A percentile compares a stretch with the other conserved stretches of the same genome.
Conservation (phyloP, 176 grass and related monocot species). For the Urochloa ruziziensis region DNA sequence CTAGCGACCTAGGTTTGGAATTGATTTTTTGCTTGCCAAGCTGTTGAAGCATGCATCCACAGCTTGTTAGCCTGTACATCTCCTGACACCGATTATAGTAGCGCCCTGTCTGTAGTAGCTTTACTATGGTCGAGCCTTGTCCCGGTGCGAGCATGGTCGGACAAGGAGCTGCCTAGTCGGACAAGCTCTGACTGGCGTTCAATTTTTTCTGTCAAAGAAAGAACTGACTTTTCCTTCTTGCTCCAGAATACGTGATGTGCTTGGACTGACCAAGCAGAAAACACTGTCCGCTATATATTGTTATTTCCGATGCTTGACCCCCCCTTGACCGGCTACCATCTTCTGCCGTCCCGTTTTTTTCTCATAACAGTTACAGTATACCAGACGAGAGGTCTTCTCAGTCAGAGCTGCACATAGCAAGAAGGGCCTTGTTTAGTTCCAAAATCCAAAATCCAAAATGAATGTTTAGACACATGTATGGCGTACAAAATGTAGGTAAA, state of each 20-base stretch:
- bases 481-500: too few relatives aligned
- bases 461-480: too few relatives aligned
- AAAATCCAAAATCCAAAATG: too few relatives aligned
- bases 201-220: neutral
- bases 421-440: too few relatives aligned
- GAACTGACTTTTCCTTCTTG: too few relatives aligned
- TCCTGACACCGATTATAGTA: neutral
- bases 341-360: neutral
- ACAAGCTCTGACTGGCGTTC: neutral
- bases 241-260: neutral
- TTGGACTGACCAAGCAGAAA: neutral
- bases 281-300: neutral
- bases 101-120: neutral
- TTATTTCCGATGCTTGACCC: neutral
- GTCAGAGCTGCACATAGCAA: neutral
- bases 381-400: neutral
- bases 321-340: neutral
- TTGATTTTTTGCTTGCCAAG: neutral
- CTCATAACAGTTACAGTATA: neutral
- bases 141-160: neutral
- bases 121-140: neutral
- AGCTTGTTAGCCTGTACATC: conserved; percentile 3
- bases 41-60: too few relatives aligned
- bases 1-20: neutral
- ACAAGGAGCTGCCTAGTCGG: too few relatives aligned